Evolutionary conservation across 2,329 filamentous ascomycete genomes (phyloP), one percentile per base, ranked within the genome.

Genomic region (Phaeosphaeria sp.): DNA sequence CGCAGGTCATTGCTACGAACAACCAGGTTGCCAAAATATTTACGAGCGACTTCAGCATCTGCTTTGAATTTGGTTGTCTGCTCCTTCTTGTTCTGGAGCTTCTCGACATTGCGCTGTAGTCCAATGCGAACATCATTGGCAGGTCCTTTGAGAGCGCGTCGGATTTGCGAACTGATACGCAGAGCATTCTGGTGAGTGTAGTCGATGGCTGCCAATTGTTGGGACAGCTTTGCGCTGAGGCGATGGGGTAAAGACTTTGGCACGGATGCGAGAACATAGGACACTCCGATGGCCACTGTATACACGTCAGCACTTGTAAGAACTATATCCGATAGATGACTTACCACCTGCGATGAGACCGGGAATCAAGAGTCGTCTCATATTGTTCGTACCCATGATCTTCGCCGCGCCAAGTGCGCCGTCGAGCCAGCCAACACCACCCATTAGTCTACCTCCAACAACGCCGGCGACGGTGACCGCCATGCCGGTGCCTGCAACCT

Each of bases 401-500:
- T 89, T 92, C n/a, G 87, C 89, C 7, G 90, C 91, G 61, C 90
- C 91, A 52, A 97, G 78, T 1, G 91, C 90, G 62, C 94, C 91
- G 74, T 98, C 94, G 66, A 97, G 81, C 93, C 94, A 98, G 50
- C 90, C 89, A 66, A 90, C 88, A 60, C 93, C 90, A 58, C 93
- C 92, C 41, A 99, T 81, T 71, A 95, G 84, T 48, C 92, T 86
- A 49, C 90, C 87, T 55, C 94, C 92, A 4, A 98, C 83, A 1
- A 96, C 92, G 55, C 92, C 93, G 10, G 91, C 91, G 36, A 97
- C 86, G 1, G 95, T 99, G 72, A 99, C 84, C 6, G 94, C 95
- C 90, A 99, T 93, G 63, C 95, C 91, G 2, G 93, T 96, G 41
- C 94, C 92, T 6, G 94, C 93, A 55, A 96, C 84, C 83, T 98